Evolutionary conservation across 169 alveolate genomes (phyloP), one percentile per base, ranked within the genome.

Genomic region (Babesia bigemina): DNA sequence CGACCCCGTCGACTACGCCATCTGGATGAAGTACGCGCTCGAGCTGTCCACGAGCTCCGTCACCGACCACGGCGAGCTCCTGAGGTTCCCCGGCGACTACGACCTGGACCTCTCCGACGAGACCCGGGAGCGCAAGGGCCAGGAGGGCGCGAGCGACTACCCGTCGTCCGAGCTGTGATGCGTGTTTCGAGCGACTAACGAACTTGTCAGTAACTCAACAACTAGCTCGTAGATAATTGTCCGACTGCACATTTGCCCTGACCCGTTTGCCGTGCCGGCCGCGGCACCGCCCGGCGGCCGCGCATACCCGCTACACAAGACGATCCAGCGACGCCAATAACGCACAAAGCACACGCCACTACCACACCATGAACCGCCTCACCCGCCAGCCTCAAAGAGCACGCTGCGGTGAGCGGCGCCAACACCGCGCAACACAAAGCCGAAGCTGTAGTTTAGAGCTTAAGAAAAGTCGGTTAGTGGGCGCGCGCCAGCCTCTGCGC

Each of bases 401-500:
- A 33, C 10, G 39, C 39, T 6, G 39, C 6, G 39, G 6, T 33
- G 39, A 33, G 6, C 39, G 39, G 39, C 39, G 6, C 39, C 39
- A n/a, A n/a, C n/a, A 33, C 39, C 39, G 6, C 39, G 39, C 6
- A 33, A 33, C 39, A 33, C 39, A 33, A 6, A 33, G 39, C 39
- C 50, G 50, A 24, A 42, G 53, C 24, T 42, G 49, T 45, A 57
- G 67, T 45, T 65, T 61, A 53, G 53, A n/a, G 50, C 61, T 70
- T 70, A 69, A 52, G 83, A 44, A 45, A 19, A 24, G 45, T 13
- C 22, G 53, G 13, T 39, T 63, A 59, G 75, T 75, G 77, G 48
- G 84, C 85, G 60, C 84, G 75, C 45, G 83, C 85, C 78, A 93
- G 86, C 88, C 95, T 92, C 67, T 70, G 84, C 75, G 91, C 82